Evolutionary conservation across 1,139 yeast genomes (phyloP), one percentile per base, ranked within the genome.

Genomic region (Lodderomyces theae): DNA sequence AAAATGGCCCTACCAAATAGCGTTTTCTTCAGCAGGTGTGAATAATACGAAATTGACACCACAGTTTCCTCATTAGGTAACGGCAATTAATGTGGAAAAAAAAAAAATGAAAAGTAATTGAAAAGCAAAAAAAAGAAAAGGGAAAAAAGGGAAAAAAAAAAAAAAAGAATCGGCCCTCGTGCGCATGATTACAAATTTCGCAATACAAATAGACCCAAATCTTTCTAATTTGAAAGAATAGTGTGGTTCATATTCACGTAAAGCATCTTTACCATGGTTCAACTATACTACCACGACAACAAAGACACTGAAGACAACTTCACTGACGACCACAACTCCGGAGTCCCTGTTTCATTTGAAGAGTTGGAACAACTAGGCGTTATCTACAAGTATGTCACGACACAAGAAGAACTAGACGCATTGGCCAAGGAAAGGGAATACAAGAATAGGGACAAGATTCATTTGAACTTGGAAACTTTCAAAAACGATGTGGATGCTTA

Each of bases 291-390:
- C 54, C 90, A 87, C 78, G 96, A 88, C 57, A 72, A 76, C 56
- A 65, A 76, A 23, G 72, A 77, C 45, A 65, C 76, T 2, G 69
- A 69, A 1, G 89, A 82, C 44, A 51, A 71, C 54, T 86, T 84
- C 66, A 82, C 95, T 12, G 80, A 77, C 25, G 80, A 75, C 33
- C 96, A 88, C 63, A 74, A 86, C 63, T 77, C 88, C 0, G 96
- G 96, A 0, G 61, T 52, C 5, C 56, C 59, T 0, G 88, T 86
- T 1, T 50, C 77, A 0, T 51, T 64, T 28, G 77, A 72, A 10
- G 67, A 74, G 39, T 69, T 90, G 40, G 66, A 63, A 3, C 57
- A 68, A 34, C 52, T 89, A 19, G 97, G 97, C 0, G 96, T 89
- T 2, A 59, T 82, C 31, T 86, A 88, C 57, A 74, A 64, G 53